Base-by-base conservation (phyloP, 352 stramenopile genomes). In the Phytophthora sp. region DNA sequence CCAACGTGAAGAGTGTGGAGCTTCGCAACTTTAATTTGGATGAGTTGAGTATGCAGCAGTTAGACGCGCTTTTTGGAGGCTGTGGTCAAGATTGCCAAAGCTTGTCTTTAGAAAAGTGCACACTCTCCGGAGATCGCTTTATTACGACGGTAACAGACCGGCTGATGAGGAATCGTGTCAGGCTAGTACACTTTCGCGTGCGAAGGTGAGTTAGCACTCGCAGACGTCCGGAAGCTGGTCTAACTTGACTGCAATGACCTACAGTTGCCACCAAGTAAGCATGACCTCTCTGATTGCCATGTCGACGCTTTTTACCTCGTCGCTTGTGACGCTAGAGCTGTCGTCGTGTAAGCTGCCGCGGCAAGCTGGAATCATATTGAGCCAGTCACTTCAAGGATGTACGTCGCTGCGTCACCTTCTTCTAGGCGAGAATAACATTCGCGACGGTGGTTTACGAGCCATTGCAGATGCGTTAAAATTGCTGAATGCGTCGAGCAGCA, bases 221-320 rank as follows among this genome's bases (percentile, higher is more conserved):
- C 43, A n/a, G 3, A 17, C 8, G 8, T 28, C 13, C 23, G 20
- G 23, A n/a, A n/a, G n/a, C n/a, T 49, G 12, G 18, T 32, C 35
- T 46, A 7, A 37, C n/a, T 23, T n/a, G n/a, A n/a, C n/a, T n/a
- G n/a, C n/a, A n/a, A n/a, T n/a, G 13, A 4, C 30, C 3, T 41
- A 27, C 24, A 80, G 72, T 18, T 89, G 79, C 26, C 45, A 66
- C 11, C 79, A 83, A 51, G 43, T 86, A 17, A 84, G 56, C 26
- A 87, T 89, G 74, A 87, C 74, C n/a, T 82, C 79, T 13, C 64
- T 87, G 7, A 78, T 89, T 48, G 65, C 76, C 3, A 66, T 86
- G 11, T 74, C 79, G 0, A 54, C 69, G 12, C 54, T 84, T 0
- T 72, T 81, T 6, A 62, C 68, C 1, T 31, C 72, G 10, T 57